Evolutionary conservation across 257 asterid species (phyloP), one percentile per base, ranked within the genome.

Genomic region (Primulina eburnea): DNA sequence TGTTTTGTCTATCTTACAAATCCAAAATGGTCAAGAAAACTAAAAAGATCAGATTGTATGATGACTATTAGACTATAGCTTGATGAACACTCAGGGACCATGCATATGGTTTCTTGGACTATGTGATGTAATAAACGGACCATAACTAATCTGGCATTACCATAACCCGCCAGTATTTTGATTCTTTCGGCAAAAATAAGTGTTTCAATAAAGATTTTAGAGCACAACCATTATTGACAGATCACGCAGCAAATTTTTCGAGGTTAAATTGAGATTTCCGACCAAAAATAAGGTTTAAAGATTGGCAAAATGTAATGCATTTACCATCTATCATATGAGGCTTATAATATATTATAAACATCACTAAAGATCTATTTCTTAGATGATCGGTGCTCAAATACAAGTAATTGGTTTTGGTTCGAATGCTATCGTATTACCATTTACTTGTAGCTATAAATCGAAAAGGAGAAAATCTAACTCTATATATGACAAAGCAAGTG

Each of bases 21-120:
- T 79, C 95, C 2, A 86, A 76, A 82, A 92, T 88, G 74, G 75
- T 73, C 14, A 90, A 88, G 73, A 97, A 96, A 6, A 72, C 90
- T 32, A 78, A 6, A 6, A 88, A 83, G 82, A 38, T 68, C 16
- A 59, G 76, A 17, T 75, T 88, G 0, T 62, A 43, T 43, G 55
- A 12, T 12, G 55, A 3, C 24, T n/a, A n/a, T n/a, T n/a, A n/a
- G n/a, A n/a, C n/a, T 0, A 0, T 21, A 21, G 24, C 24, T 21
- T 21, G 24, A 21, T 21, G 24, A 43, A 43, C 18, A 14, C 55
- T 43, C 55, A 43, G 6, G 55, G 55, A 12, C 55, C 4, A 43
- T 40, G 55, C 55, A 4, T 40, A 16, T 40, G 16, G 50, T 40
- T 40, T 40, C 29, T 28, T 11, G 50, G 50, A 10, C 55, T 43